Conservation (phyloP, 306 rosid genomes). For the Quercus parvula region DNA sequence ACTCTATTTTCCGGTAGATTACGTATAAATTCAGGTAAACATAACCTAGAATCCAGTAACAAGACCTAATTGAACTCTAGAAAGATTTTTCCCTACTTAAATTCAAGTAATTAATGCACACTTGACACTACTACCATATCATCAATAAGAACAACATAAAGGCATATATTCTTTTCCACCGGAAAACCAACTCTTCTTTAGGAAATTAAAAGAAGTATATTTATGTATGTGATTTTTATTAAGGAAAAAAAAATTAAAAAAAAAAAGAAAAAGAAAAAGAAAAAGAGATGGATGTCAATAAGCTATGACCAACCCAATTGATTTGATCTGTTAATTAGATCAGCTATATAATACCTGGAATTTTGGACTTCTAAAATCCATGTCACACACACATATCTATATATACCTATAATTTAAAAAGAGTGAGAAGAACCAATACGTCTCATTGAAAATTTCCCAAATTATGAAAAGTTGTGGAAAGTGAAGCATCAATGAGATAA, state of each 20-base stretch:
- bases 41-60: no score
- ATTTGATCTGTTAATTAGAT: neutral
- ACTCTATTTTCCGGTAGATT: no score
- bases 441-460: constrained; percentile 20
- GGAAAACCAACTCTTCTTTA: neutral
- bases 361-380: neutral
- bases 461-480: constrained; percentile 28
- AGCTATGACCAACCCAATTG: no score
- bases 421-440: constrained; percentile 32
- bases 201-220: neutral
- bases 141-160: neutral
- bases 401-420: neutral
- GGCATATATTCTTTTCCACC: neutral
- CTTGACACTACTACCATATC: no score
- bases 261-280: no score
- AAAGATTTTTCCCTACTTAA: neutral
- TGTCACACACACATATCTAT: neutral
- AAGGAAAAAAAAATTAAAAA: no score
- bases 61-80: no score
- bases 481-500: constrained; percentile 19
- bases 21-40: no score
- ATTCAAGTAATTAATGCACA: neutral
- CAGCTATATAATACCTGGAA: neutral
- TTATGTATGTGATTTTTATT: no score
- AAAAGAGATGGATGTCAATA: no score